A percentile compares a stretch with the other conserved stretches of the same genome.
phyloP scores from a whole-genome alignment of 2,329 filamentous ascomycete genomes.

The Lecanicillium sp. region DNA sequence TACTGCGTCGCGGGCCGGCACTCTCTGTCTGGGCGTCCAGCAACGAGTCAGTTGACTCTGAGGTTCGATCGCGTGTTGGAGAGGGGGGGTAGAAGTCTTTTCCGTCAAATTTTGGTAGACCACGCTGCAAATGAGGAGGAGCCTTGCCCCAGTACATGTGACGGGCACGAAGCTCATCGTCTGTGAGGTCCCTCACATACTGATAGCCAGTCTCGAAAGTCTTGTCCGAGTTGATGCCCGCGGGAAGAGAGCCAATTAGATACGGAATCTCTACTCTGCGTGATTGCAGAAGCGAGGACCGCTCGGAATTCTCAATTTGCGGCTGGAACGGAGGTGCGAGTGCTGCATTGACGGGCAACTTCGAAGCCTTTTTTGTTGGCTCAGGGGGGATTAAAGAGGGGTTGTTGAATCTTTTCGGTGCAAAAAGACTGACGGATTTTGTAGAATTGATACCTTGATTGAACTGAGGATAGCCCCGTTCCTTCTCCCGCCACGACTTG shows the following conservation, averaged over 20 bases:
- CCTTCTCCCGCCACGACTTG: conserved; percentile 15
- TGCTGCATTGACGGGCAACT: conserved; percentile 41
- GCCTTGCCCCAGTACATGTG: conserved; percentile 56
- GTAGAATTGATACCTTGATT: conserved; percentile 23
- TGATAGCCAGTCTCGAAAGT: conserved; percentile 43
- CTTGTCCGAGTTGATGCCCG: conserved; percentile 35
- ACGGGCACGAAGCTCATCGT: conserved; percentile 53
- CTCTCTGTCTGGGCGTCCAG: conserved; percentile 1
- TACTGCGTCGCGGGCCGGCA: background rate
- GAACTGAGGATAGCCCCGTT: conserved; percentile 16
- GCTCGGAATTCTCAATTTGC: conserved; percentile 4
- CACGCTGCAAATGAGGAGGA: conserved; percentile 42
- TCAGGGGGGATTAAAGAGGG: conserved; percentile 19
- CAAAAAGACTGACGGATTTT: conserved; percentile 22
- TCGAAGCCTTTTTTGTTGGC: conserved; percentile 28
- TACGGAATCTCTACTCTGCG: conserved; percentile 38
- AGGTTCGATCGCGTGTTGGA: conserved; percentile 34
- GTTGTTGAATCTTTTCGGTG: conserved; percentile 17
- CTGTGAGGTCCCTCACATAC: conserved; percentile 51
- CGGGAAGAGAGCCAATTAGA: conserved; percentile 47
- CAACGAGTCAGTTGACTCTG: conserved; percentile 2
- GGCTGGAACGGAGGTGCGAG: conserved; percentile 45
- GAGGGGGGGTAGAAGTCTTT: conserved; percentile 59
- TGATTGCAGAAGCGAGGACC: background rate
- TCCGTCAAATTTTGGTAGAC: conserved; percentile 58